Percentiles rank a stretch among this genome's conserved stretches.
These are phyloP conservation scores for Cystoderma amianthinum DNA, from an alignment of 768 basidiomycete species.

Conservation along the genomic window DNA sequence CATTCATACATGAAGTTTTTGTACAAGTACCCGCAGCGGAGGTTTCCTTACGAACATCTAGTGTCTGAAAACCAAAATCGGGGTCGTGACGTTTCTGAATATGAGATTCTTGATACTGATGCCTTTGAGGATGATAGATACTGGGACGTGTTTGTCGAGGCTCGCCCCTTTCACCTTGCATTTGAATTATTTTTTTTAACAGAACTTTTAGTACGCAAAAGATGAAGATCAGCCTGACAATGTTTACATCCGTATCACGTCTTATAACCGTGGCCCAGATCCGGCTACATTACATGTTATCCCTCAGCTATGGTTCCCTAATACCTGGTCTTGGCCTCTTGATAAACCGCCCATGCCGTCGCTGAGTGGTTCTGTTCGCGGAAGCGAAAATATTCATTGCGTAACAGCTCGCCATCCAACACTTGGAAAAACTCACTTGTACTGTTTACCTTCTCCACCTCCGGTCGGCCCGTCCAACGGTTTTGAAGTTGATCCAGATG, in stretches of 20 bases:
- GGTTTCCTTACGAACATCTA: slow-evolving; percentile 91
- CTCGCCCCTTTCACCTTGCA: slow-evolving; percentile 24
- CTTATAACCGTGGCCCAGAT: slow-evolving; percentile 95
- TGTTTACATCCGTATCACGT: slow-evolving; percentile 88
- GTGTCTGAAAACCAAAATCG: slow-evolving; percentile 80
- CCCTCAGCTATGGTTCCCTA: slow-evolving; percentile 95
- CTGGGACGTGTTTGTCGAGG: slow-evolving; percentile 99
- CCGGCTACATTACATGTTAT: slow-evolving; percentile 90
- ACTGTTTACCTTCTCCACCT: slow-evolving; percentile 88
- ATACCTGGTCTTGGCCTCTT: slow-evolving; percentile 94
- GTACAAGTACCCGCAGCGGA: slow-evolving; percentile 95
- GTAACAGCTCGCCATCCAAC: slow-evolving; percentile 69
- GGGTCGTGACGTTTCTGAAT: slow-evolving; percentile 82
- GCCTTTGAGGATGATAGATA: slow-evolving; percentile 89
- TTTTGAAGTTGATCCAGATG: slow-evolving; percentile 54
- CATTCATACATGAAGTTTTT: slow-evolving; percentile 99
- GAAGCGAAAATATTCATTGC: slow-evolving; percentile 44
- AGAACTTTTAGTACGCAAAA: slow-evolving; percentile 77
- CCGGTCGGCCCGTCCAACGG: slow-evolving; percentile 72
- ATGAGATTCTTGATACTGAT: slow-evolving; percentile 90
- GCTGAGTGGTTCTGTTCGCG: slow-evolving; percentile 45
- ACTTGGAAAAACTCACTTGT: slow-evolving; percentile 73
- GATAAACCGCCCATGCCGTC: slow-evolving; percentile 62
- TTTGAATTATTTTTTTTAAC: slow-evolving; percentile 2
- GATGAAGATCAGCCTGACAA: slow-evolving; percentile 88